phyloP scores from a whole-genome alignment of 331 rosid species.

The Rhamnella rubrinervis region DNA sequence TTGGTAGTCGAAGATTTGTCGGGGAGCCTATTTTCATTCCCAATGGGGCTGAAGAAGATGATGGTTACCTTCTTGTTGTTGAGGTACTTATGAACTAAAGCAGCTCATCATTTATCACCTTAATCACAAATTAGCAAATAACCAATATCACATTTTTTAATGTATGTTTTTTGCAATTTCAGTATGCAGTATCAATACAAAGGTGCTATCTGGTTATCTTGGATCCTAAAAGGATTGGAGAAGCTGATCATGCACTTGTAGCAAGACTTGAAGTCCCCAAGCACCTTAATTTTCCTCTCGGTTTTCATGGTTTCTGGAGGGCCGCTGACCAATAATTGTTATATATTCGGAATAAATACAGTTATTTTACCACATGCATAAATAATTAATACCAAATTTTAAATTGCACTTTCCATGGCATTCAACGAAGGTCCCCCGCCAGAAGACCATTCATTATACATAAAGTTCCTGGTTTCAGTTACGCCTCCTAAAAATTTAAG shows the following conservation, averaged over 20 bases:
- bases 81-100: constrained; percentile 47
- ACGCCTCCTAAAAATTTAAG: no score
- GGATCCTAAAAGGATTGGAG: constrained; percentile 58
- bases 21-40: constrained; percentile 87
- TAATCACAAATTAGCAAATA: neutral
- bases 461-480: no score
- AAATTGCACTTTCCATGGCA: no score
- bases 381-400: no score
- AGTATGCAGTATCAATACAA: constrained; percentile 82
- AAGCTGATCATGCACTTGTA: constrained; percentile 47
- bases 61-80: constrained; percentile 81
- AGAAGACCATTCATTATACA: no score
- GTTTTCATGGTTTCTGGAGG: constrained; percentile 82
- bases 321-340: constrained; percentile 27
- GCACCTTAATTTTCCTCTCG: constrained; percentile 80
- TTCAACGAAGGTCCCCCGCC: no score
- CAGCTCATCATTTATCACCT: no score
- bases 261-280: constrained; percentile 81
- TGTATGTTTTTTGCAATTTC: constrained; percentile 17
- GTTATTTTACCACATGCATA: no score
- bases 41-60: constrained; percentile 58
- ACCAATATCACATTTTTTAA: no score
- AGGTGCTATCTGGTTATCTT: constrained; percentile 68
- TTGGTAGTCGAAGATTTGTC: constrained; percentile 62
- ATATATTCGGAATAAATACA: neutral